Conservation (phyloP, 2,329 filamentous ascomycete species). For the Ophiostoma quercus region DNA sequence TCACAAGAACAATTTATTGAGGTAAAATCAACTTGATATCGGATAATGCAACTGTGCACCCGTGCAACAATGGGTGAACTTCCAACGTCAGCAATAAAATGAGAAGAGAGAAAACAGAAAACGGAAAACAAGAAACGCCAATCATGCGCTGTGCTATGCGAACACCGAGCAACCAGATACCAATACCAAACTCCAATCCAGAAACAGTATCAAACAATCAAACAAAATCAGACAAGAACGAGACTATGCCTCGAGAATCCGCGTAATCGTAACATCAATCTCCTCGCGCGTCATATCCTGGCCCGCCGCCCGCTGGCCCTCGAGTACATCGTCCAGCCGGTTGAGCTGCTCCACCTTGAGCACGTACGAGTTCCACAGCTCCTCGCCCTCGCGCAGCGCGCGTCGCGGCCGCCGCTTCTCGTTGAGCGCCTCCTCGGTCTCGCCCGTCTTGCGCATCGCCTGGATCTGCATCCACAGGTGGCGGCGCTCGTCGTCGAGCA, state of each 20-base stretch:
- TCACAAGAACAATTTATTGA: neutral
- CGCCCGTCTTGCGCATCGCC: conserved; percentile 38
- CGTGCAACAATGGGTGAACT: neutral
- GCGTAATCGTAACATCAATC: conserved; percentile 59
- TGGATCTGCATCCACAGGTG: conserved; percentile 69
- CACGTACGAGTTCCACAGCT: conserved; percentile 28
- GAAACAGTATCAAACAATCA: neutral
- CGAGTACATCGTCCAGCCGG: conserved; percentile 75
- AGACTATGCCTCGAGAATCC: conserved; percentile 36
- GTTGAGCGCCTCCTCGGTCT: conserved; percentile 20
- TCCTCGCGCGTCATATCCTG: conserved; percentile 59
- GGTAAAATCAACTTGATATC: neutral
- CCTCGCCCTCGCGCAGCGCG: conserved; percentile 26
- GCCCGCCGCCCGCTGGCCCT: conserved; percentile 66
- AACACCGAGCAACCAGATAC: conserved; percentile 11
- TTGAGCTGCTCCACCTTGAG: conserved; percentile 29
- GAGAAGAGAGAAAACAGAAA: neutral
- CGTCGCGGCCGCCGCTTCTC: conserved; percentile 19
- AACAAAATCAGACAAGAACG: neutral
- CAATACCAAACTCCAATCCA: neutral
- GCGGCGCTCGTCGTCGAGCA: conserved; percentile 70
- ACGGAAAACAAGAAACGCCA: neutral
- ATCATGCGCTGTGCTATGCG: conserved; percentile 18
- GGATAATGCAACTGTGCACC: neutral
- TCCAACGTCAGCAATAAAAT: neutral